Base-by-base conservation (phyloP, 352 stramenopile genomes). In the Globisporangium rhizosaccharum region DNA sequence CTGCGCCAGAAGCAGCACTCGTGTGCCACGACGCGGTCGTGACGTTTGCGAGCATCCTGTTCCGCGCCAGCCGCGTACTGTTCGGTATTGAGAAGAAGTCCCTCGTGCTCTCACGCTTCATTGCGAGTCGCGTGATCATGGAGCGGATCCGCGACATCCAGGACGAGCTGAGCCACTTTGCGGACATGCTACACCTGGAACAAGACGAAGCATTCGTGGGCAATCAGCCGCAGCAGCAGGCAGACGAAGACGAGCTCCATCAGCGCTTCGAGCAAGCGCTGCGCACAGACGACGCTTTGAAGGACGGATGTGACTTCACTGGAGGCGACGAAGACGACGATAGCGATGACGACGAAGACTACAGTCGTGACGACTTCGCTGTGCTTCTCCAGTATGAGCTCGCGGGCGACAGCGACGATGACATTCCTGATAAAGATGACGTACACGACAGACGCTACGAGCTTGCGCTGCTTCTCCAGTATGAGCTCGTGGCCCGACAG, bases 121-220 rank as follows among this genome's bases (percentile, higher is more conserved):
- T 54, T 42, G 49, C 26, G 15, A 54, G 49, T 17, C 49, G 49
- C 7, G 28, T 28, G 28, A 54, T 54, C 33, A 15, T 41, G 26
- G 17, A 15, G 17, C 17, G 26, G 5, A 25, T 54, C 5, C 49
- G 20, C 8, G 49, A 44, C 33, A 15, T 54, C 15, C 20, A 42
- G 10, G 49, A 54, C 28, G 49, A 54, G n/a, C 28, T 54, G 20
- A 12, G 36, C 20, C 25, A 33, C 49, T 54, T 54, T 44, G 17
- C 26, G 5, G 20, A 14, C 12, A 39, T 53, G 25, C 12, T n/a
- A 1, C 18, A 39, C 25, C 30, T 53, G 23, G n/a, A 36, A 2
- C 23, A 39, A 23, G 23, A 39, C 18, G 48, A 30, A 39, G 26
- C 41, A 20, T n/a, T 47, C 18, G 41, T 23, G 14, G 1, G 41